Conservation (phyloP, 2,329 filamentous ascomycete species). For the Ceratocystis lukuohia region DNA sequence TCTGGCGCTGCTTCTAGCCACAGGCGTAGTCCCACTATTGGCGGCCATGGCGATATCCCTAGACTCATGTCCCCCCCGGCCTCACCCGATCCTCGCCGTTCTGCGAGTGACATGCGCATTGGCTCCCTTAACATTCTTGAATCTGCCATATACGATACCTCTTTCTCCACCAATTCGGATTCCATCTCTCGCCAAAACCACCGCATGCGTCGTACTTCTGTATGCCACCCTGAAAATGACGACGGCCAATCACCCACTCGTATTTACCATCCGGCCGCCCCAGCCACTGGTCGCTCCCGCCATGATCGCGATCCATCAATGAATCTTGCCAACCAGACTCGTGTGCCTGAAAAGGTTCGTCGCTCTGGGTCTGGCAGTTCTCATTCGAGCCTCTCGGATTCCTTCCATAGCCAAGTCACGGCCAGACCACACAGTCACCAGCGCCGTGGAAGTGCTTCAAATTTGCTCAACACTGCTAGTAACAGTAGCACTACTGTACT, state of each 20-base stretch:
- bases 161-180: slow-evolving; percentile 25
- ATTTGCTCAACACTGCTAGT: slow-evolving; percentile 52
- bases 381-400: slow-evolving; percentile 61
- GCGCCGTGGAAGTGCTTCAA: slow-evolving; percentile 58
- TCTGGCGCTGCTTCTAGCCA: slow-evolving; percentile 32
- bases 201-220: slow-evolving; percentile 32
- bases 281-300: slow-evolving; percentile 3
- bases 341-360: slow-evolving; percentile 60
- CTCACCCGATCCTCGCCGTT: slow-evolving; percentile 39
- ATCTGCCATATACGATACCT: slow-evolving; percentile 33
- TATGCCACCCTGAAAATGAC: slow-evolving; percentile 33
- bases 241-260: slow-evolving; percentile 29
- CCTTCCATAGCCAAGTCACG: slow-evolving; percentile 24
- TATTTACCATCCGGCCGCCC: background rate
- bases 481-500: slow-evolving; percentile 34
- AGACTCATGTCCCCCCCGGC: slow-evolving; percentile 57
- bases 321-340: slow-evolving; percentile 52
- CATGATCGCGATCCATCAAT: slow-evolving; percentile 46
- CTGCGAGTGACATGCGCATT: slow-evolving; percentile 38
- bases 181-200: slow-evolving; percentile 17
- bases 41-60: slow-evolving; percentile 48
- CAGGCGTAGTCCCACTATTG: slow-evolving; percentile 48
- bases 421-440: slow-evolving; percentile 35
- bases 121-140: slow-evolving; percentile 47
- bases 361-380: slow-evolving; percentile 89